A percentile compares a stretch with the other conserved stretches of the same genome.
phyloP scores from a whole-genome alignment of 169 alveolate species.

The Plasmodium fragile region DNA sequence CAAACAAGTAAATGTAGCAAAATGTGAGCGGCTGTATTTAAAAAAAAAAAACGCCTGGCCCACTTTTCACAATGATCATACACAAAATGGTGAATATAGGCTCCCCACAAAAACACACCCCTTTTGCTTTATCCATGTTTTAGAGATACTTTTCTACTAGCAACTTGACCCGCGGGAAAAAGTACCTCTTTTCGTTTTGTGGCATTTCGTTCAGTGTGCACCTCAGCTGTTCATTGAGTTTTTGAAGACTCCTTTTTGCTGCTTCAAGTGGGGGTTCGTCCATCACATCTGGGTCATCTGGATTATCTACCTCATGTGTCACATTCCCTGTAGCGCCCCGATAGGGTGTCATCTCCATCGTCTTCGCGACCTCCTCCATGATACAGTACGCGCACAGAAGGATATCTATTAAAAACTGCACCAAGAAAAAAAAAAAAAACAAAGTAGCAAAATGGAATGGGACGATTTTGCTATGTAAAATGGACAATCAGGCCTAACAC shows the following conservation, averaged over 20 bases:
- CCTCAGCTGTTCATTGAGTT: constrained; percentile 12
- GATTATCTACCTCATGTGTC: background rate
- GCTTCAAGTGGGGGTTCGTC: background rate
- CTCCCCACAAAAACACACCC: background rate
- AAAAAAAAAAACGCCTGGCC: background rate
- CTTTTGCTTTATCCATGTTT: background rate
- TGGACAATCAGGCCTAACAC: background rate
- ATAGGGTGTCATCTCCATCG: background rate
- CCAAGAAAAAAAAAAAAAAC: background rate
- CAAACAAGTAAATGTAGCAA: background rate
- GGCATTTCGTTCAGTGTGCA: constrained; percentile 13
- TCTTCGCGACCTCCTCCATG: constrained; percentile 20
- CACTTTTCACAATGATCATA: background rate
- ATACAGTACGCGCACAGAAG: constrained; percentile 51
- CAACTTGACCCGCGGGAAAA: constrained; percentile 16
- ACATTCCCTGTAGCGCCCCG: background rate
- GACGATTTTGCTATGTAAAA: background rate
- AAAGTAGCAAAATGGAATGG: background rate
- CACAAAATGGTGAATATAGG: background rate
- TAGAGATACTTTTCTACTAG: constrained; percentile 4
- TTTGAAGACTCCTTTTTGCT: constrained; percentile 1
- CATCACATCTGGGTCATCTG: background rate
- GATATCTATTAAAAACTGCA: constrained; percentile 29
- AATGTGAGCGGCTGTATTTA: background rate
- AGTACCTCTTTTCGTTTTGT: constrained; percentile 17